Conservation (phyloP, 495 filamentous ascomycete genomes). For the Bathelium albidoporum region DNA sequence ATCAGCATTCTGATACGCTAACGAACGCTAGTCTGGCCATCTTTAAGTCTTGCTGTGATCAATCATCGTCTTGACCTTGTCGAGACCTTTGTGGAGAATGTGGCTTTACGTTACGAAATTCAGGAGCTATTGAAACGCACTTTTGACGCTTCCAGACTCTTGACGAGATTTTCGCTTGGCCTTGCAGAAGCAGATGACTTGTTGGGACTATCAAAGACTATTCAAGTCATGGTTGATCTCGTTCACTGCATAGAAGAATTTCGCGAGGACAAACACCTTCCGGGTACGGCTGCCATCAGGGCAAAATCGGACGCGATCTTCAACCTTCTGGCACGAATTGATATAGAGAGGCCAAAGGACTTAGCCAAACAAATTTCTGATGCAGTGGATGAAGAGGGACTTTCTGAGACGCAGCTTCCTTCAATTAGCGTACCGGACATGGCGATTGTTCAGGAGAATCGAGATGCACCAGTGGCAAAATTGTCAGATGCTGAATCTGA, state of each 20-base stretch:
- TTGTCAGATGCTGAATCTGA: neutral
- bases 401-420: conserved; percentile 65
- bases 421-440: conserved; percentile 59
- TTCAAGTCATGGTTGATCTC: conserved; percentile 66
- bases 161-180: conserved; percentile 87
- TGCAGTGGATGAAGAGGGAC: conserved; percentile 87
- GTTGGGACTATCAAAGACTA: conserved; percentile 67
- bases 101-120: conserved; percentile 56
- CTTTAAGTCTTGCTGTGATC: conserved; percentile 70
- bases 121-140: conserved; percentile 58
- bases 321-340: conserved; percentile 49
- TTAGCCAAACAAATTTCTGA: conserved; percentile 61
- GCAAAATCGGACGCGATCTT: conserved; percentile 28
- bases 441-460: conserved; percentile 43
- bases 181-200: conserved; percentile 93
- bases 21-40: conserved; percentile 52
- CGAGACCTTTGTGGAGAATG: conserved; percentile 52
- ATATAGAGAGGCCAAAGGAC: conserved; percentile 53
- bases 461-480: neutral
- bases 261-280: conserved; percentile 13
- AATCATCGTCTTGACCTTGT: conserved; percentile 76
- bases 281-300: neutral
- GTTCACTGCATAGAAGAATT: conserved; percentile 16
- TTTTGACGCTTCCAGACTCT: conserved; percentile 77
- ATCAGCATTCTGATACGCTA: neutral